Evolutionary conservation across 2,329 filamentous ascomycete species (phyloP), one percentile per base, ranked within the genome.

Genomic region (Aspergillus brunneoviolaceus): DNA sequence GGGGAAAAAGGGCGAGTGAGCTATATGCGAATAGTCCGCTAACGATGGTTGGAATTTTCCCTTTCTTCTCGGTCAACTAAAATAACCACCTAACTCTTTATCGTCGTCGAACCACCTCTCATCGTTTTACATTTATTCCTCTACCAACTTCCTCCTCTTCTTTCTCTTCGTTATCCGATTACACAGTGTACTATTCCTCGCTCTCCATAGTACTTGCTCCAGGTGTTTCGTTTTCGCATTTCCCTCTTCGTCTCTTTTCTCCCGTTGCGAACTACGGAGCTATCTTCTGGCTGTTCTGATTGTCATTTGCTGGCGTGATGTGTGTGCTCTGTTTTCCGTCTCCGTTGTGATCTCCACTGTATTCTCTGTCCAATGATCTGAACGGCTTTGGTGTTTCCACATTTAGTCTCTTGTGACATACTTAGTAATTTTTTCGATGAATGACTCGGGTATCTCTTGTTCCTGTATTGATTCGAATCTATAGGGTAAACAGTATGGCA

Each of bases 281-380:
- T 42, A 42, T 14, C 7, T 9, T 42, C 33, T 42, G 16, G 19
- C 16, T 35, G 33, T 33, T 33, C 16, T 35, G 33, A 16, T 4
- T 52, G 27, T 52, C 31, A 31, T 35, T 52, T 27, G 12, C 25
- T 16, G 39, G 39, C 39, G 39, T 42, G 39, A 42, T 42, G 14
- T 42, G 14, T 42, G 6, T 42, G 35, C 14, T 35, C 14, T n/a
- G 16, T 42, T 14, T n/a, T 42, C 6, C 19, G 39, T 42, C 16
- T n/a, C 4, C 16, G 16, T n/a, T 42, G 39, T 42, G 39, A n/a
- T 5, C 33, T 14, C 14, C 33, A 11, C 33, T 35, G 11, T 14
- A 35, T 14, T 35, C 11, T 12, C 11, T 35, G 66, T 65, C 64
- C 66, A 63, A 71, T 65, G 66, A 72, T 35, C 11, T 35, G 33